Base-by-base conservation (phyloP, 768 basidiomycete genomes). In the Amanita subjunquillea region DNA sequence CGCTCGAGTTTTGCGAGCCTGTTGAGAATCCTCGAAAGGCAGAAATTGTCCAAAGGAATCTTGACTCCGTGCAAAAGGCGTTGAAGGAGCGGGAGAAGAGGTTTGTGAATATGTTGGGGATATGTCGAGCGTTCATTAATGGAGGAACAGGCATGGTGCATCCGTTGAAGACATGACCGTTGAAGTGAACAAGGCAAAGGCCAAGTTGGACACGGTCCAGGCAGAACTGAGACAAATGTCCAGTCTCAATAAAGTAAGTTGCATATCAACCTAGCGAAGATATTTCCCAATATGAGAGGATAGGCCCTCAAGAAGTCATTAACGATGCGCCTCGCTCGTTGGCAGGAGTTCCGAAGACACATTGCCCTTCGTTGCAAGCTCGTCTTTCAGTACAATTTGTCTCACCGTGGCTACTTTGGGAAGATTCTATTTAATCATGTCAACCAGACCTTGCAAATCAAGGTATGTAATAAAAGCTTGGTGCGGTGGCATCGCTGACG, bases 291-390 rank as follows among this genome's bases (percentile, higher is more conserved):
- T 34, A 48, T 15, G 29, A 48, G 15, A 10, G 39, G 43, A 4
- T 52, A 94, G 91, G 76, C 78, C 23, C 73, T 95, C 45, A 79
- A 74, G 57, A 63, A 73, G 4, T 86, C 91, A 0, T 73, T 93
- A 37, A 65, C 76, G 20, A 62, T 72, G 12, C 89, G 94, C 20
- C 66, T 85, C 51, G 65, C 70, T 15, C 80, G 79, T 59, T 97
- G 95, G 94, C 79, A 87, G 51, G 82, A 88, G 52, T 94, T 94
- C 73, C 80, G 94, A 48, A 76, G 81, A 8, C 86, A 91, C 60
- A 93, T 93, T 57, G 87, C 91, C n/a, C 72, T 91, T 27, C 82
- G 90, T 13, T 87, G 88, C 80, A 83, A 89, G 61, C 72, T 84
- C 27, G 80, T 87, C 38, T 96, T 97, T 71, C 76, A 80, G 17